A percentile compares a stretch with the other conserved stretches of the same genome.
phyloP scores from a whole-genome alignment of 345 rosid species.

The Punica granatum region DNA sequence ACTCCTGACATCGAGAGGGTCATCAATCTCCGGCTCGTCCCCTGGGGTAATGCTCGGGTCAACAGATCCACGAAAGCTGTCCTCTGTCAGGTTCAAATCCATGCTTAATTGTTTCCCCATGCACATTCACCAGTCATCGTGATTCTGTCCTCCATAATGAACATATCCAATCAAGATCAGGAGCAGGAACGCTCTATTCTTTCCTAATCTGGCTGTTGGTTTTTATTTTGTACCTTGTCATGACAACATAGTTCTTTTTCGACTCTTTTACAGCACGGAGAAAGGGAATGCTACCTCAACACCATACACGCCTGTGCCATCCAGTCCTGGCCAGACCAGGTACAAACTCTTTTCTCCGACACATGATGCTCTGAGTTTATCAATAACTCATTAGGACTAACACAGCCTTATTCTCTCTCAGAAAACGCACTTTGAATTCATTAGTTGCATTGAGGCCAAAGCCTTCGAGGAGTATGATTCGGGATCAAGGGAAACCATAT shows the following conservation, averaged over 20 bases:
- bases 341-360: not conserved
- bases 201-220: too few relatives aligned
- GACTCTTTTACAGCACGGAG: slow-evolving; percentile 42
- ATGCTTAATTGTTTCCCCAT: not conserved
- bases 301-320: slow-evolving; percentile 54
- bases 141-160: too few relatives aligned
- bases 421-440: slow-evolving; percentile 38
- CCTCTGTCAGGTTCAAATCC: slow-evolving; percentile 28
- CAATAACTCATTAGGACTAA: not conserved
- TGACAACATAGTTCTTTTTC: not conserved
- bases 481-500: not conserved
- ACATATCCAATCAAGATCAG: too few relatives aligned
- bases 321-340: slow-evolving; percentile 36
- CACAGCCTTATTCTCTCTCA: slow-evolving; percentile 5
- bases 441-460: slow-evolving; percentile 25
- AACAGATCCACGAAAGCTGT: slow-evolving; percentile 6
- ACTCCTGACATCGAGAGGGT: slow-evolving; percentile 20
- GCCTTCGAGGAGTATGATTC: not conserved
- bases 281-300: slow-evolving; percentile 55
- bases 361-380: not conserved
- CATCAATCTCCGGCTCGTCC: slow-evolving; percentile 28
- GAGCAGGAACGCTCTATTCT: too few relatives aligned
- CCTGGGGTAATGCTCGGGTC: slow-evolving; percentile 27
- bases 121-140: too few relatives aligned
- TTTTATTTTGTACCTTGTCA: not conserved